Evolutionary conservation across 2,329 filamentous ascomycete genomes (phyloP).

Genomic region (Sclerotinia spermophila): DNA sequence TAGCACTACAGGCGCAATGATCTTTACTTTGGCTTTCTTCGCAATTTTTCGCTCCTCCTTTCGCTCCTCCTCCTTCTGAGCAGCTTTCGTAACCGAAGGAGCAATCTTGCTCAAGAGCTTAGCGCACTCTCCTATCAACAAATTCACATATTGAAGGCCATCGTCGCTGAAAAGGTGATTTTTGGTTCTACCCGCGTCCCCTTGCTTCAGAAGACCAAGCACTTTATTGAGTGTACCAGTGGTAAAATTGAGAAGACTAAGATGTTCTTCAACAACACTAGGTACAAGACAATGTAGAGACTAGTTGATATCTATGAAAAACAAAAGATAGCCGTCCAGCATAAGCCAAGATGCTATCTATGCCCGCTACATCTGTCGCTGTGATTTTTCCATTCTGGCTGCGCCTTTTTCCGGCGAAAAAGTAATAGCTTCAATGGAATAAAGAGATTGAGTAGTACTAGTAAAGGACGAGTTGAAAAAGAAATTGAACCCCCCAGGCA

Average conservation of each 20-base stretch:
- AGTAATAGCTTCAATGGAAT: not conserved
- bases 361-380: slow-evolving; percentile 4
- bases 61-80: slow-evolving; percentile 22
- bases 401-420: not conserved
- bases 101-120: slow-evolving; percentile 23
- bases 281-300: not conserved
- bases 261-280: slow-evolving; percentile 22
- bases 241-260: slow-evolving; percentile 25
- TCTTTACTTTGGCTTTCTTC: slow-evolving; percentile 14
- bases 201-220: slow-evolving; percentile 18
- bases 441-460: not conserved
- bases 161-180: slow-evolving; percentile 26
- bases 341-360: slow-evolving; percentile 23
- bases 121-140: slow-evolving; percentile 27
- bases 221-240: slow-evolving; percentile 27
- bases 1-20: not conserved
- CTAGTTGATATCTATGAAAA: slow-evolving; percentile 25
- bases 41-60: slow-evolving; percentile 21
- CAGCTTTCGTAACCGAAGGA: slow-evolving; percentile 19
- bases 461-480: not conserved
- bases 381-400: slow-evolving; percentile 22
- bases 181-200: slow-evolving; percentile 14
- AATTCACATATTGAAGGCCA: slow-evolving; percentile 27
- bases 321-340: slow-evolving; percentile 24
- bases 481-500: not conserved